These are phyloP conservation scores for Astrephomene gubernaculifera DNA, from an alignment of 139 green algal species.

Conservation along the genomic window DNA sequence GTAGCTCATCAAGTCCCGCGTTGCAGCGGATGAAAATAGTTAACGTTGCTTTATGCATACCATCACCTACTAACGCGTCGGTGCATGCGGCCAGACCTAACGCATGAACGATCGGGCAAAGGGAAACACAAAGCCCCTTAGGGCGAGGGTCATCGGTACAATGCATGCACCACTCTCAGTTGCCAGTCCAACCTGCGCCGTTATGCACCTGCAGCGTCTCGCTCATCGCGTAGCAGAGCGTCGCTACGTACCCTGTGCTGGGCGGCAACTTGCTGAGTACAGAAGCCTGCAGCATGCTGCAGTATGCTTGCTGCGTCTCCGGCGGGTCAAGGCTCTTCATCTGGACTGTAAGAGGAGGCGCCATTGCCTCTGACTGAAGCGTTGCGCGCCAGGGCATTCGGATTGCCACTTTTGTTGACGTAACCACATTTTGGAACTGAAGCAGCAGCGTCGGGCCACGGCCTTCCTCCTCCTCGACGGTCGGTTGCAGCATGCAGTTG, in stretches of 20 bases:
- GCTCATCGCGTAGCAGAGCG: slow-evolving; percentile 36
- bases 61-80: too few relatives aligned
- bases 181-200: too few relatives aligned
- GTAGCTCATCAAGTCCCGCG: too few relatives aligned
- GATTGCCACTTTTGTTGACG: neutral
- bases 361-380: neutral
- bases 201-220: slow-evolving; percentile 1
- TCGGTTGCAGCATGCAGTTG: slow-evolving; percentile 21
- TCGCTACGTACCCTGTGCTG: neutral
- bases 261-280: slow-evolving; percentile 15
- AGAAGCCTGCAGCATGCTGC: neutral
- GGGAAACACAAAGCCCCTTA: too few relatives aligned
- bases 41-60: too few relatives aligned
- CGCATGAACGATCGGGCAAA: too few relatives aligned
- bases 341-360: neutral
- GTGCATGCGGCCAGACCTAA: too few relatives aligned
- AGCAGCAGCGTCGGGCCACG: neutral
- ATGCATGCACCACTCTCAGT: too few relatives aligned
- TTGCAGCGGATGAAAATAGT: too few relatives aligned
- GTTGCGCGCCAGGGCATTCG: neutral
- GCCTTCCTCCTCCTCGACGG: neutral
- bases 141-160: too few relatives aligned
- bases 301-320: slow-evolving; percentile 3
- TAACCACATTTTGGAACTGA: slow-evolving; percentile 24
- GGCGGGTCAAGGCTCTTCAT: slow-evolving; percentile 8